Conservation (phyloP, 129 eudicot species). For the Flaveria sonorensis region DNA sequence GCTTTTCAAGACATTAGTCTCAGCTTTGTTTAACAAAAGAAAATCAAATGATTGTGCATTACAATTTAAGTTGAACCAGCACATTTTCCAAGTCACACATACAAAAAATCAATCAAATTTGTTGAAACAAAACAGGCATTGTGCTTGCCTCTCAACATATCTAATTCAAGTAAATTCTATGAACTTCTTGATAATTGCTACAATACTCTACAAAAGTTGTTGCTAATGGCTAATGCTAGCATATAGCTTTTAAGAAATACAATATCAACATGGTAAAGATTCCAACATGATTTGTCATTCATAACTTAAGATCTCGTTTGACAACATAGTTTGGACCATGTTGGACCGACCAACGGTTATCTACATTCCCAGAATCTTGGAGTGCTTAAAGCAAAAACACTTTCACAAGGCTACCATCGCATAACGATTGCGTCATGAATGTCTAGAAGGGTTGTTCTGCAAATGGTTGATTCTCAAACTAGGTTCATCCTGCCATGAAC, state of each 20-base stretch:
- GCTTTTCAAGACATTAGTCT: too few relatives aligned
- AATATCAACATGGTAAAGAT: constrained; percentile 12
- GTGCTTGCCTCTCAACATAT: neutral
- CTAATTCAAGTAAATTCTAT: neutral
- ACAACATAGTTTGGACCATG: neutral
- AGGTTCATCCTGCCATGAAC: constrained; percentile 59
- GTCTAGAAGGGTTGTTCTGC: constrained; percentile 57
- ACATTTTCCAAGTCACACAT: neutral
- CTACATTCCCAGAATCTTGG: constrained; percentile 4
- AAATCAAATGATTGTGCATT: neutral
- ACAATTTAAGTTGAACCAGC: neutral
- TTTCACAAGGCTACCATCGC: neutral
- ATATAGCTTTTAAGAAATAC: neutral
- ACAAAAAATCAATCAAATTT: constrained; percentile 17
- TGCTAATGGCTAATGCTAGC: neutral
- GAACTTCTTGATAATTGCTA: neutral
- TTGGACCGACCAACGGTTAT: constrained; percentile 2
- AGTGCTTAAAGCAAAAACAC: neutral
- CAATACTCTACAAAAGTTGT: neutral
- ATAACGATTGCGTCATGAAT: constrained; percentile 38
- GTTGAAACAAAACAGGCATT: neutral
- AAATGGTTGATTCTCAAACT: constrained; percentile 57
- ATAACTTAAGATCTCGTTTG: neutral
- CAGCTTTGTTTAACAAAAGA: neutral
- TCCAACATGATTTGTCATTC: neutral